A percentile compares a stretch with the other conserved stretches of the same genome.
These are phyloP conservation scores for Acer saccharum DNA, from an alignment of 345 rosid species.

Conservation along the genomic window DNA sequence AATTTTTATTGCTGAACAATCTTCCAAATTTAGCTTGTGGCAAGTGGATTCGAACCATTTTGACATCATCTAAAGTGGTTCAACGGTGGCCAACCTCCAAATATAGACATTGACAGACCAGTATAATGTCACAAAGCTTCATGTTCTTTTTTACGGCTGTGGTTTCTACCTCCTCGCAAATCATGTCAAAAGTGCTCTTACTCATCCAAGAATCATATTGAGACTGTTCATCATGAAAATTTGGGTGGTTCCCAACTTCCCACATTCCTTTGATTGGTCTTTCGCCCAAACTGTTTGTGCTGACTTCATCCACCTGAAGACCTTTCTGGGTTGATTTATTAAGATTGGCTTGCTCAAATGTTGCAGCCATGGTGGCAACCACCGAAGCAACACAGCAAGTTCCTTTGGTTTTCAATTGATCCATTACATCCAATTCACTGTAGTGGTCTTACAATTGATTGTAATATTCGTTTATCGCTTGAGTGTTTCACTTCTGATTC, in stretches of 20 bases:
- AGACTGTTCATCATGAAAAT: constrained; percentile 73
- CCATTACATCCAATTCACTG: constrained; percentile 33
- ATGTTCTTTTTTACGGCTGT: constrained; percentile 83
- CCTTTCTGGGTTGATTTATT: constrained; percentile 24
- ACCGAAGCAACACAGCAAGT: constrained; percentile 32
- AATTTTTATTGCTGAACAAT: constrained; percentile 62
- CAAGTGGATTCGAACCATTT: constrained; percentile 85
- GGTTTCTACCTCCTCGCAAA: constrained; percentile 66
- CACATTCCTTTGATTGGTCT: constrained; percentile 82
- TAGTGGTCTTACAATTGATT: constrained; percentile 41
- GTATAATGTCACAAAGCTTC: constrained; percentile 77
- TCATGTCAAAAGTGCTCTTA: constrained; percentile 64
- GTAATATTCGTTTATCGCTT: constrained; percentile 42
- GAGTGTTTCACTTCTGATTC: constrained; percentile 36
- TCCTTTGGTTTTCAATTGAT: constrained; percentile 38
- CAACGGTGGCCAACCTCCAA: constrained; percentile 82
- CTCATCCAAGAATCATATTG: constrained; percentile 77
- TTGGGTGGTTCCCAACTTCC: constrained; percentile 65
- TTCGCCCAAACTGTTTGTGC: constrained; percentile 79
- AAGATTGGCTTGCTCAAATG: constrained; percentile 2
- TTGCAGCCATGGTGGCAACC: constrained; percentile 13
- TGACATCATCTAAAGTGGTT: constrained; percentile 74
- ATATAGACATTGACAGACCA: constrained; percentile 77
- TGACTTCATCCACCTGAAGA: constrained; percentile 20
- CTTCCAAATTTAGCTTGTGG: constrained; percentile 80